Conservation (phyloP, 2,329 filamentous ascomycete genomes). For the Talaromyces sp. region DNA sequence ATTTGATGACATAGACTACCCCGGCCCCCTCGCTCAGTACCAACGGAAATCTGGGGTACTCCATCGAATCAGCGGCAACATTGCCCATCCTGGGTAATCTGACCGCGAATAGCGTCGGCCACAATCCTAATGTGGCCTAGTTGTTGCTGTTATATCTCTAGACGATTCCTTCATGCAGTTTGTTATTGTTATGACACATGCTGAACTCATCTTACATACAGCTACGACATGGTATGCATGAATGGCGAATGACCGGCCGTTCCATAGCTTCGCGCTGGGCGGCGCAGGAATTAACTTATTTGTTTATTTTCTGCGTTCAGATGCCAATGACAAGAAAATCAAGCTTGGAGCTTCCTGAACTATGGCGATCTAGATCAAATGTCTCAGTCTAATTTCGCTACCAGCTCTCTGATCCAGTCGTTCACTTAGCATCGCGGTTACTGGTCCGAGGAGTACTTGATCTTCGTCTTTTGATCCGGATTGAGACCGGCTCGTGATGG, state of each 20-base stretch:
- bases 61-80: conserved; percentile 5
- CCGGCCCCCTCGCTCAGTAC: neutral
- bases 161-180: neutral
- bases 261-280: neutral
- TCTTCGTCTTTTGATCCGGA: neutral
- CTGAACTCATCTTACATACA: neutral
- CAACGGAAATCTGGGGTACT: conserved; percentile 6
- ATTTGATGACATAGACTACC: neutral
- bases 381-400: conserved; percentile 5
- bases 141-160: neutral
- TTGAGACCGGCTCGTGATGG: neutral
- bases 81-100: neutral
- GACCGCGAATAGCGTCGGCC: neutral
- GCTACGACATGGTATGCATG: conserved; percentile 1
- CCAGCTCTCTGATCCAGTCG: neutral
- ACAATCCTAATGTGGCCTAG: neutral
- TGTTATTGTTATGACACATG: neutral
- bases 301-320: neutral
- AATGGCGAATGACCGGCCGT: neutral
- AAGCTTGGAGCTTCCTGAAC: neutral
- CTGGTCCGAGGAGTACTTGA: neutral
- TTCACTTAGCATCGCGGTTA: neutral
- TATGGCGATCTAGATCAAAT: neutral
- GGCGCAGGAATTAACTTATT: neutral
- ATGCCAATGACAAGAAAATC: neutral